Percentiles rank a stretch among this genome's conserved stretches.
Conservation (phyloP, 768 basidiomycete species). For the Pisolithus tinctorius region DNA sequence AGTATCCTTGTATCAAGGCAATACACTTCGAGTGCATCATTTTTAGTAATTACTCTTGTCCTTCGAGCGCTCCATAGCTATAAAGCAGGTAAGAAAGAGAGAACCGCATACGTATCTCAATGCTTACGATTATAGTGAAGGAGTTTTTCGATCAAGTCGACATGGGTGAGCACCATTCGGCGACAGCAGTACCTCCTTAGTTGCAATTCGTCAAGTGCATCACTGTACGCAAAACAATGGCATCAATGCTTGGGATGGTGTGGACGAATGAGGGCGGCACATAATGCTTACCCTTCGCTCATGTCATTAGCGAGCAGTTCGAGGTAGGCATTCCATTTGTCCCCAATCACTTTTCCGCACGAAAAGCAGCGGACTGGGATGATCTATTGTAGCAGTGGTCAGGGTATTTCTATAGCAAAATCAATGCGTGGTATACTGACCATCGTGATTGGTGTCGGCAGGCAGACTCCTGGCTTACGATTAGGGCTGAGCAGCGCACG, state of each 20-base stretch:
- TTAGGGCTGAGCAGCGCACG: conserved; percentile 13
- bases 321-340: conserved; percentile 90
- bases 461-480: not conserved
- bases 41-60: conserved; percentile 18
- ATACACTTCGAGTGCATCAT: not conserved
- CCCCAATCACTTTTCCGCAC: conserved; percentile 94
- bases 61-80: conserved; percentile 29
- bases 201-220: conserved; percentile 83
- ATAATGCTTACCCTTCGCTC: conserved; percentile 73
- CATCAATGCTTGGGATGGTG: not conserved
- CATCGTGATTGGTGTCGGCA: conserved; percentile 13
- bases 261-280: not conserved
- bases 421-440: conserved; percentile 6
- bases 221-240: conserved; percentile 37
- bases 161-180: conserved; percentile 95
- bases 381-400: conserved; percentile 46
- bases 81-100: not conserved
- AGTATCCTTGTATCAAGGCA: not conserved
- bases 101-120: conserved; percentile 9
- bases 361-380: conserved; percentile 96
- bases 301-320: conserved; percentile 73
- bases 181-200: conserved; percentile 94
- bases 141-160: conserved; percentile 95
- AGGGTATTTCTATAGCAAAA: not conserved
- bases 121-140: conserved; percentile 86